Conservation (phyloP, 179 eudicot species). For the Pouteria campechiana region DNA sequence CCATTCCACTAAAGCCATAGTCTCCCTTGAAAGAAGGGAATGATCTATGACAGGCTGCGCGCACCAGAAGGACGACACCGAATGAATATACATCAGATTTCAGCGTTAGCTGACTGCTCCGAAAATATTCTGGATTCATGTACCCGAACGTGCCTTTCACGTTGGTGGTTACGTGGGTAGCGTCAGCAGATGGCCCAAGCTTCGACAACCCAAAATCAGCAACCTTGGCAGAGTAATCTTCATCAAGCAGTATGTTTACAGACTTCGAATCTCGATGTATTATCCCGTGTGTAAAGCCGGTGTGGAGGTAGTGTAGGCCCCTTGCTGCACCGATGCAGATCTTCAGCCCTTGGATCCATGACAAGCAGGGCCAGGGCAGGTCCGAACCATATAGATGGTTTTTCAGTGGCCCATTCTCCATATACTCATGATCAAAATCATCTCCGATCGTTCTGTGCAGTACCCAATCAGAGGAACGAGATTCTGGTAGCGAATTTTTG, state of each 20-base stretch:
- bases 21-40: no score
- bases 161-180: conserved; percentile 2
- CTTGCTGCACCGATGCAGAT: conserved; percentile 7
- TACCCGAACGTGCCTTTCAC: conserved; percentile 13
- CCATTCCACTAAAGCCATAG: no score
- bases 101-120: not conserved
- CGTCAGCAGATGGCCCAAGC: not conserved
- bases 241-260: conserved; percentile 11
- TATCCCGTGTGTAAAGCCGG: not conserved
- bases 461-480: conserved; percentile 83
- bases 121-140: conserved; percentile 15
- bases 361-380: conserved; percentile 10
- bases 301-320: conserved; percentile 24
- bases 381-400: conserved; percentile 51
- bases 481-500: conserved; percentile 68
- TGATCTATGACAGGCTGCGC: no score
- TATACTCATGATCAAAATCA: conserved; percentile 80
- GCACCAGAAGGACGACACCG: no score
- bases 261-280: conserved; percentile 24
- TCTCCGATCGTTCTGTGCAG: conserved; percentile 76
- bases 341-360: conserved; percentile 2
- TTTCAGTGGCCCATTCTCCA: conserved; percentile 68
- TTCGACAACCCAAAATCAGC: conserved; percentile 18
- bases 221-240: conserved; percentile 9
- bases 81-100: conserved; percentile 2